These are phyloP conservation scores for Sclerotinia subarctica DNA, from an alignment of 2,329 filamentous ascomycete species.

Conservation along the genomic window DNA sequence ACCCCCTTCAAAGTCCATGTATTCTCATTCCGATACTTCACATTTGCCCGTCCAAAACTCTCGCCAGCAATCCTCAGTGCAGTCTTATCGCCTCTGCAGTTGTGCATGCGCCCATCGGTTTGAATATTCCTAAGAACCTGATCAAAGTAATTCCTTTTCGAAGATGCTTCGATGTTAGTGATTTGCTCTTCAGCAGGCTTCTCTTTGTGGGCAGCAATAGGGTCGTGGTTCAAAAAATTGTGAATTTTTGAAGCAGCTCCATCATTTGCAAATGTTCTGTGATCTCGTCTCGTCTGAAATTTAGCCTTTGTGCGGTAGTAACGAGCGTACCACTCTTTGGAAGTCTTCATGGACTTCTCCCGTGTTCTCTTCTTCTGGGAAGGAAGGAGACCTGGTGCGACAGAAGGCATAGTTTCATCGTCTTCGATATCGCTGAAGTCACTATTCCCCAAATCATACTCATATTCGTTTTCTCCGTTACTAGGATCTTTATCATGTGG, in stretches of 20 bases:
- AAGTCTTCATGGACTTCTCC: background rate
- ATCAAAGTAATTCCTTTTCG: background rate
- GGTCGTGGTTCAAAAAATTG: conserved; percentile 3
- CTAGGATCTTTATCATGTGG: background rate
- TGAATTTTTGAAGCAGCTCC: conserved; percentile 3
- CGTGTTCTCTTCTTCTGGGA: background rate
- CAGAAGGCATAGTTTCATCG: background rate
- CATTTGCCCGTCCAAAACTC: conserved; percentile 1
- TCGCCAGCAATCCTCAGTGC: conserved; percentile 7
- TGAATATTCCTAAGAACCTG: background rate
- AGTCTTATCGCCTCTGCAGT: conserved; percentile 9
- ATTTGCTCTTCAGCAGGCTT: background rate
- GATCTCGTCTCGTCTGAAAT: background rate
- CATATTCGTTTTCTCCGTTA: background rate
- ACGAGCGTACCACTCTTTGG: conserved; percentile 9
- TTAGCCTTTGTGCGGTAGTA: background rate
- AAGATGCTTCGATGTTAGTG: background rate
- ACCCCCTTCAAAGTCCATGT: background rate
- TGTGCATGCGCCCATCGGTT: conserved; percentile 4
- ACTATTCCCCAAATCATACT: background rate
- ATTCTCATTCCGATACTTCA: background rate
- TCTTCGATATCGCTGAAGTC: background rate
- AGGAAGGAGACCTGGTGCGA: no score
- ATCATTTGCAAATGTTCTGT: conserved; percentile 3
- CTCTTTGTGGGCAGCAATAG: background rate